A percentile compares a stretch with the other conserved stretches of the same genome.
These are phyloP conservation scores for Aspergillus asperescens DNA, from an alignment of 495 filamentous ascomycete genomes.

Conservation along the genomic window DNA sequence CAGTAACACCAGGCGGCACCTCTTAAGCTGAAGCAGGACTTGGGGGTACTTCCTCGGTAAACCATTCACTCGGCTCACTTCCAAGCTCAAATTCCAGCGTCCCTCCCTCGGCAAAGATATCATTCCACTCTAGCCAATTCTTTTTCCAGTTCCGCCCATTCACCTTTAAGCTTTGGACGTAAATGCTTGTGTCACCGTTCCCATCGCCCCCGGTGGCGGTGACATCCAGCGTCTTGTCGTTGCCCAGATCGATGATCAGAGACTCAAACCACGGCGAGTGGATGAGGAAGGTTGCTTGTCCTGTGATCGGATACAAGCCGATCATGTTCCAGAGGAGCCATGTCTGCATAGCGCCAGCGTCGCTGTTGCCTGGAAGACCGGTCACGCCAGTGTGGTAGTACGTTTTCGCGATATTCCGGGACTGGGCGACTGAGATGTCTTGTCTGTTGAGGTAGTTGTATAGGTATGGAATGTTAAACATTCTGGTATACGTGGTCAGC, in stretches of 20 bases:
- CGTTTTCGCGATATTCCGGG: slow-evolving; percentile 34
- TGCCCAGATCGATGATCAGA: slow-evolving; percentile 45
- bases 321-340: slow-evolving; percentile 59
- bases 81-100: slow-evolving; percentile 52
- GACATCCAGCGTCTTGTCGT: slow-evolving; percentile 40
- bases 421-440: slow-evolving; percentile 41
- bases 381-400: slow-evolving; percentile 31
- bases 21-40: slow-evolving; percentile 43
- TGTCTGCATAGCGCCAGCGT: slow-evolving; percentile 56
- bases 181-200: slow-evolving; percentile 33
- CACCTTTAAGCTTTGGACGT: slow-evolving; percentile 46
- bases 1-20: neutral
- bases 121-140: slow-evolving; percentile 51
- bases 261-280: slow-evolving; percentile 51
- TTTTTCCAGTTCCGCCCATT: slow-evolving; percentile 47
- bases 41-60: slow-evolving; percentile 45
- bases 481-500: slow-evolving; percentile 18
- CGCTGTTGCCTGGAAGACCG: slow-evolving; percentile 54
- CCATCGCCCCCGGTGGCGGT: slow-evolving; percentile 41
- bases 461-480: slow-evolving; percentile 65
- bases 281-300: slow-evolving; percentile 53
- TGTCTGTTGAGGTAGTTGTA: slow-evolving; percentile 64
- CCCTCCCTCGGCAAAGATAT: slow-evolving; percentile 50
- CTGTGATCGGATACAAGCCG: slow-evolving; percentile 52
- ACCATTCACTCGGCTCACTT: slow-evolving; percentile 39